phyloP scores from a whole-genome alignment of 306 rosid genomes.

The Cucurbita maxima region DNA sequence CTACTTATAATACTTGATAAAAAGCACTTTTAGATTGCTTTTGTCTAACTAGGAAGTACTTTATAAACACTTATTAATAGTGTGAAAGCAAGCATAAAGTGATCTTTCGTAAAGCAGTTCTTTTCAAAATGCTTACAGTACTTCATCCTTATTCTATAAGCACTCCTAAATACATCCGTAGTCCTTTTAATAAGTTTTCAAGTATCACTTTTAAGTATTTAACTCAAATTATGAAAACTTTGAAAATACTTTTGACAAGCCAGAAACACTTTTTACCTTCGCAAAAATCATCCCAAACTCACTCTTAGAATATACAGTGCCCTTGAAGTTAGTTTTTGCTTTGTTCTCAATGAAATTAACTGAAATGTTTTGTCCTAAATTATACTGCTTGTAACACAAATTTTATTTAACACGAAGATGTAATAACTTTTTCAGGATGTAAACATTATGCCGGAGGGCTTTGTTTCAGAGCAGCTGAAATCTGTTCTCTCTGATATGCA shows the following conservation, averaged over 20 bases:
- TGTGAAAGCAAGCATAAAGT: too few relatives aligned
- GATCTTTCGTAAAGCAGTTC: too few relatives aligned
- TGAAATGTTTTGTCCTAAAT: background rate
- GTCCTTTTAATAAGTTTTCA: background rate
- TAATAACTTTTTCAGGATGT: conserved; percentile 38
- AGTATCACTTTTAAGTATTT: background rate
- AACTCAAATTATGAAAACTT: background rate
- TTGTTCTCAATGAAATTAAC: background rate
- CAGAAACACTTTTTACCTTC: background rate
- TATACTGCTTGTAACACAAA: background rate
- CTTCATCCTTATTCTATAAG: background rate
- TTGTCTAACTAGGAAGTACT: too few relatives aligned
- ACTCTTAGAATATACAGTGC: background rate
- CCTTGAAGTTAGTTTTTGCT: background rate
- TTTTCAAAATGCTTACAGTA: too few relatives aligned
- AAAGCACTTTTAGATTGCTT: too few relatives aligned
- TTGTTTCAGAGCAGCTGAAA: conserved; percentile 58
- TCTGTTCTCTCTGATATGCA: conserved; percentile 88
- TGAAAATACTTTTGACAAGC: background rate
- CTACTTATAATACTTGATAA: too few relatives aligned
- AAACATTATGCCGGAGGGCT: conserved; percentile 39
- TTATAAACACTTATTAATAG: too few relatives aligned
- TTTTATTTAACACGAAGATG: background rate
- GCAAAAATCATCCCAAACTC: background rate
- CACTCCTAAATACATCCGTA: background rate